A percentile compares a stretch with the other conserved stretches of the same genome.
phyloP scores from a whole-genome alignment of 108 stramenopile genomes.

The Cyclotella choctawhatcheeana region DNA sequence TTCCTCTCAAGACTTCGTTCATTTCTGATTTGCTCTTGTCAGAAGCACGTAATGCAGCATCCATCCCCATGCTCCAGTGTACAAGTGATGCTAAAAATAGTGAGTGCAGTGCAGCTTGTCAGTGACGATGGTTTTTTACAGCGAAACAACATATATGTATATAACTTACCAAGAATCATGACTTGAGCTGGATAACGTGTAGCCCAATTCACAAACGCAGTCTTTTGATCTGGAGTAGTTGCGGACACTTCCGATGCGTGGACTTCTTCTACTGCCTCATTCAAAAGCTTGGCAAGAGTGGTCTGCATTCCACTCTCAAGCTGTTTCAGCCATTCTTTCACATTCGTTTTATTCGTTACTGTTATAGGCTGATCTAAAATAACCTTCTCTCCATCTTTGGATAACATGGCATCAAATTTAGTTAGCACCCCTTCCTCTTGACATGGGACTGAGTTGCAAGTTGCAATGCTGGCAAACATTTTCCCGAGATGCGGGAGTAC shows the following conservation, averaged over 20 bases:
- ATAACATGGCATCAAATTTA: constrained; percentile 88
- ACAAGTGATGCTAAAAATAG: constrained; percentile 86
- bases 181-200: constrained; percentile 93
- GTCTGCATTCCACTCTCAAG: constrained; percentile 91
- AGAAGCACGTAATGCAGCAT: constrained; percentile 68
- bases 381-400: constrained; percentile 97
- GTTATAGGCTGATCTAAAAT: constrained; percentile 69
- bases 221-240: constrained; percentile 46
- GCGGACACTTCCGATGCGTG: constrained; percentile 39
- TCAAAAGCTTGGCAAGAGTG: constrained; percentile 88
- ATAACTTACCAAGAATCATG: constrained; percentile 66
- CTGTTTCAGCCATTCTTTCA: constrained; percentile 93
- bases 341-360: constrained; percentile 70
- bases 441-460: constrained; percentile 55
- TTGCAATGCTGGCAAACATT: constrained; percentile 97
- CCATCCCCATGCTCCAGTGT: constrained; percentile 91
- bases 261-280: constrained; percentile 80
- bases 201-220: constrained; percentile 85
- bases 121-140: no score
- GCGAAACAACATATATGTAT: neutral
- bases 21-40: constrained; percentile 53
- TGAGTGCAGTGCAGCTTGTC: no score
- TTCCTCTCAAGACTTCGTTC: constrained; percentile 43
- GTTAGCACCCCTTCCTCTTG: constrained; percentile 65
- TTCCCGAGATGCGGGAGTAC: constrained; percentile 94